Evolutionary conservation across 257 asterid species (phyloP).

Genomic region (Phtheirospermum japonicum): DNA sequence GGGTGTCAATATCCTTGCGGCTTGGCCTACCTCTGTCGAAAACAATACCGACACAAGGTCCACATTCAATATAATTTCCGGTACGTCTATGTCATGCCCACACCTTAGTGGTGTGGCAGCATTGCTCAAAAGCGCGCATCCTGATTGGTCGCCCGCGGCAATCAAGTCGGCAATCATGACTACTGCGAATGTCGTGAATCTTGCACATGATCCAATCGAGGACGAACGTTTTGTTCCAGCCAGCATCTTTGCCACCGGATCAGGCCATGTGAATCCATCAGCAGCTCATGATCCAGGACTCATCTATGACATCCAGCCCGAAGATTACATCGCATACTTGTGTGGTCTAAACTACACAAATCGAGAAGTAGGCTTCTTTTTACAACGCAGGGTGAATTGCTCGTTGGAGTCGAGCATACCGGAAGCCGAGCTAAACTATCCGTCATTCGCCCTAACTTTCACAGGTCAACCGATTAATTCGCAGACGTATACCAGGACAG

Average conservation of each 20-base stretch:
- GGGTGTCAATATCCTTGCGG: constrained; percentile 50
- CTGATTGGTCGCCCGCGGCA: constrained; percentile 37
- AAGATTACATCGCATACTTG: constrained; percentile 43
- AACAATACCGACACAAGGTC: constrained; percentile 20
- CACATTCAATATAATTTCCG: constrained; percentile 35
- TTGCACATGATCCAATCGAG: constrained; percentile 16
- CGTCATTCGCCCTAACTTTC: constrained; percentile 30
- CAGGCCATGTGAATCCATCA: constrained; percentile 35
- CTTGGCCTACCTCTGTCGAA: constrained; percentile 38
- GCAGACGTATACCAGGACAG: constrained; percentile 24
- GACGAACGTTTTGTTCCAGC: constrained; percentile 28
- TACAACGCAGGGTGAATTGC: constrained; percentile 29
- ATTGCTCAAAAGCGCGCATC: constrained; percentile 30
- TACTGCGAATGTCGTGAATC: constrained; percentile 26
- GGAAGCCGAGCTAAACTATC: constrained; percentile 40
- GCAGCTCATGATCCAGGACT: constrained; percentile 51
- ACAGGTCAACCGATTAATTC: not conserved
- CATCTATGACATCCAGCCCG: constrained; percentile 33
- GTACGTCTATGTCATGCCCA: constrained; percentile 42
- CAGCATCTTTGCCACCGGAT: constrained; percentile 28
- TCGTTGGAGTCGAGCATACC: constrained; percentile 20
- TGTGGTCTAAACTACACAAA: constrained; percentile 44
- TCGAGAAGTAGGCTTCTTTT: constrained; percentile 18
- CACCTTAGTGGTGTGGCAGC: constrained; percentile 37
- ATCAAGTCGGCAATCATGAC: constrained; percentile 41